Evolutionary conservation across 352 stramenopile genomes (phyloP).

Genomic region (Phytophthora litchii): DNA sequence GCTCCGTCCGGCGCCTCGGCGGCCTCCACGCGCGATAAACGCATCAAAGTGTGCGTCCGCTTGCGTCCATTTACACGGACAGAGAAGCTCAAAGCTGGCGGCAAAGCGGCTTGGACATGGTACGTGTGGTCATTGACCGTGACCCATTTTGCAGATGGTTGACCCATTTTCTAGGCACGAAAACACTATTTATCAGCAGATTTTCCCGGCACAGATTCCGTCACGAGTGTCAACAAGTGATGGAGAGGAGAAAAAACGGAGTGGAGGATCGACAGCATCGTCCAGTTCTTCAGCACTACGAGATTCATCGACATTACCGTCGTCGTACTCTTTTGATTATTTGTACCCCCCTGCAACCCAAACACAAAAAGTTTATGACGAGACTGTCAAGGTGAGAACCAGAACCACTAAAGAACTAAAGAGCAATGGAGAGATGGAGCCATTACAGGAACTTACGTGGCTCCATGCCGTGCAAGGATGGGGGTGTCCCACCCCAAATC

Average conservation of each 20-base stretch:
- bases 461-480: conserved; percentile 35
- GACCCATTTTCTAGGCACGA: conserved; percentile 60
- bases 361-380: conserved; percentile 87
- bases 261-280: conserved; percentile 40
- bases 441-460: conserved; percentile 5
- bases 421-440: not conserved
- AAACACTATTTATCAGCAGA: conserved; percentile 90
- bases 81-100: conserved; percentile 67
- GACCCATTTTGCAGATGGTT: conserved; percentile 10
- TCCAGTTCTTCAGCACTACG: conserved; percentile 38
- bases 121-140: conserved; percentile 20
- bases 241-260: conserved; percentile 36
- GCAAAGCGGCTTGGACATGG: conserved; percentile 86
- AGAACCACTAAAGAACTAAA: not conserved
- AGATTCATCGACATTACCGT: conserved; percentile 52
- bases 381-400: conserved; percentile 62
- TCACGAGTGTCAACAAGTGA: conserved; percentile 31
- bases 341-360: conserved; percentile 74
- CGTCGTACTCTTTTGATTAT: conserved; percentile 88
- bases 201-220: conserved; percentile 72
- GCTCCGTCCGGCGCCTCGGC: conserved; percentile 22
- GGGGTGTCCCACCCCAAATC: conserved; percentile 17
- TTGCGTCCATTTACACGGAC: conserved; percentile 78
- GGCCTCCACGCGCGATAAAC: conserved; percentile 49
- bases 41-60: conserved; percentile 83